A percentile compares a stretch with the other conserved stretches of the same genome.
Evolutionary conservation across 192 early-diverging fungal genomes (phyloP).

Genomic region (Backusella mclennaniae): DNA sequence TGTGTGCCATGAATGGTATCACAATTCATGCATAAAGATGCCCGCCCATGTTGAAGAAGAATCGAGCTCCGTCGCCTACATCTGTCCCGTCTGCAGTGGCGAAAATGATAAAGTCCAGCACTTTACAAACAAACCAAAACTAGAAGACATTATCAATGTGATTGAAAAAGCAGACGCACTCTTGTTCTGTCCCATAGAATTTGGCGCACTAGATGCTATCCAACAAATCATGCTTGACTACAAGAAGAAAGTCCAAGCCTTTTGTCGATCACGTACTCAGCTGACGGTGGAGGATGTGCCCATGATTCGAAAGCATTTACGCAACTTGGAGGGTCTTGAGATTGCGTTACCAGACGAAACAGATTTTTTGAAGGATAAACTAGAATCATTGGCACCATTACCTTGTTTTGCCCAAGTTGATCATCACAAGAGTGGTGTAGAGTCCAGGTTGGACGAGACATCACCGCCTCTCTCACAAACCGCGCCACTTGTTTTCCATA

Average conservation of each 20-base stretch:
- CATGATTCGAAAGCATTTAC: constrained; percentile 34
- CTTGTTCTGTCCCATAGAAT: constrained; percentile 42
- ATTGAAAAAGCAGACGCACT: constrained; percentile 42
- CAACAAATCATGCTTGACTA: constrained; percentile 8
- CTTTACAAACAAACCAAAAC: constrained; percentile 28
- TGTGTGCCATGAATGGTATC: constrained; percentile 66
- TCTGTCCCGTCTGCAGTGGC: constrained; percentile 56
- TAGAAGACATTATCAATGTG: constrained; percentile 34
- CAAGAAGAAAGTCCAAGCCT: constrained; percentile 14
- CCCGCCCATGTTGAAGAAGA: constrained; percentile 39
- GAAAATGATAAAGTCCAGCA: constrained; percentile 23
- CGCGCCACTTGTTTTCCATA: background rate
- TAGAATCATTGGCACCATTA: constrained; percentile 24
- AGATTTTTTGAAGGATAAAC: constrained; percentile 38
- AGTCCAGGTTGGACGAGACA: no score
- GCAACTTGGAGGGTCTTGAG: constrained; percentile 42
- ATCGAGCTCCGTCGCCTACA: constrained; percentile 35
- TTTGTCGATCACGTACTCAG: constrained; percentile 32
- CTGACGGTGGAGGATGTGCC: constrained; percentile 28
- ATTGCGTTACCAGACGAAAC: constrained; percentile 40
- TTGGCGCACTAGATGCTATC: constrained; percentile 5
- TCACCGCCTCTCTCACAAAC: background rate
- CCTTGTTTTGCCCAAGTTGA: background rate
- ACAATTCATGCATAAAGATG: constrained; percentile 55
- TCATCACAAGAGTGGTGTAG: no score